A percentile compares a stretch with the other conserved stretches of the same genome.
Conservation (phyloP, 257 asterid species). For the Petunia secreta region DNA sequence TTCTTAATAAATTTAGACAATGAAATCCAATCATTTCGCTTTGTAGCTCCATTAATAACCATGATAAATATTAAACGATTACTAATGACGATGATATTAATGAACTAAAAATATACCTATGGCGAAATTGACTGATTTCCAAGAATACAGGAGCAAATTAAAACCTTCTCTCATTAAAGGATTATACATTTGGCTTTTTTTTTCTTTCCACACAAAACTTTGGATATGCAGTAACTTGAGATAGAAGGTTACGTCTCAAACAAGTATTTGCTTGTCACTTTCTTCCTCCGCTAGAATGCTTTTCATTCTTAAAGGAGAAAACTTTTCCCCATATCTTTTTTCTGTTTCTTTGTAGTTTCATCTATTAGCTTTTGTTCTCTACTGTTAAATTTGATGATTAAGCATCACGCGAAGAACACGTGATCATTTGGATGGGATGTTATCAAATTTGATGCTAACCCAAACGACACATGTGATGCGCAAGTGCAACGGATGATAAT, state of each 20-base stretch:
- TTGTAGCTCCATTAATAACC: too few species aligned
- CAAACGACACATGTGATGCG: neutral
- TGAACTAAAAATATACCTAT: too few species aligned
- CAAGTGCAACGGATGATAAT: slow-evolving; percentile 14
- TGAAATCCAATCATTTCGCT: too few species aligned
- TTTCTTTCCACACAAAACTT: neutral
- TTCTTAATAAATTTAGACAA: too few species aligned
- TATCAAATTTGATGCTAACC: neutral
- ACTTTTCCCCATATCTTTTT: neutral
- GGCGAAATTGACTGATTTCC: too few species aligned
- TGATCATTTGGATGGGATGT: slow-evolving; percentile 14
- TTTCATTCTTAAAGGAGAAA: neutral
- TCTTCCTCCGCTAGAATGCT: neutral
- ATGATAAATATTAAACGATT: too few species aligned
- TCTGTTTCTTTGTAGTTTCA: neutral
- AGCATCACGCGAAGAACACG: slow-evolving; percentile 34
- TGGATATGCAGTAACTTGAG: slow-evolving; percentile 16
- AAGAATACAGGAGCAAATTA: too few species aligned
- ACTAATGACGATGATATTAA: too few species aligned
- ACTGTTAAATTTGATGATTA: neutral
- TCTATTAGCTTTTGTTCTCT: neutral
- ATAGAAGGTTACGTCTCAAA: slow-evolving; percentile 29
- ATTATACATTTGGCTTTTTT: too few species aligned
- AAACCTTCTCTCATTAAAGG: too few species aligned
- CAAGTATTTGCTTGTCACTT: slow-evolving; percentile 26